Conservation (phyloP, 345 rosid species). For the Triadica sebifera region DNA sequence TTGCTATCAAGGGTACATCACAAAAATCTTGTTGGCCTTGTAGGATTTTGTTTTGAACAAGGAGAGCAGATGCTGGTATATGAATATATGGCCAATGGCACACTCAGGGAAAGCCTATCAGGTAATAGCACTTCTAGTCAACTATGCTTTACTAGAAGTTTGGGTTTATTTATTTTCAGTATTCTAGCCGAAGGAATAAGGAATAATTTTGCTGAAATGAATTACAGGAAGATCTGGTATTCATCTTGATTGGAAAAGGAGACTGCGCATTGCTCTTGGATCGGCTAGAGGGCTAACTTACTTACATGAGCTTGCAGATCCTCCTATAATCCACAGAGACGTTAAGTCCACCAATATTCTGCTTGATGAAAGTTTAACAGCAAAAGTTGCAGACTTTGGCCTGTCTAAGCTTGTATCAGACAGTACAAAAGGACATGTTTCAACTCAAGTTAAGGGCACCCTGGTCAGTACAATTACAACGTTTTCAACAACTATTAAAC, state of each 20-base stretch:
- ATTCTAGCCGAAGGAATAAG: background rate
- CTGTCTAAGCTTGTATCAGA: conserved; percentile 89
- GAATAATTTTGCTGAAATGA: background rate
- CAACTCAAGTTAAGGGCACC: conserved; percentile 99
- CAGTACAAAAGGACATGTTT: conserved; percentile 89
- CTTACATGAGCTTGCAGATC: conserved; percentile 92
- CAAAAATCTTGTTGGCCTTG: conserved; percentile 83
- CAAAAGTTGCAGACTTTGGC: conserved; percentile 96
- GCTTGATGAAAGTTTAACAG: conserved; percentile 73
- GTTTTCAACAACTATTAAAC: background rate
- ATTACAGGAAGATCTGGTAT: conserved; percentile 63
- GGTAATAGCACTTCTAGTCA: conserved; percentile 36
- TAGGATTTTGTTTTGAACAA: conserved; percentile 89
- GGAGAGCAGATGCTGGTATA: conserved; percentile 90
- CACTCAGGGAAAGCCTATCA: conserved; percentile 72
- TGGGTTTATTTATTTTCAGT: background rate
- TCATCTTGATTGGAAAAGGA: conserved; percentile 79
- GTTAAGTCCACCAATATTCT: conserved; percentile 85
- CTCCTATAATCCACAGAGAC: conserved; percentile 95
- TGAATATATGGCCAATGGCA: conserved; percentile 84
- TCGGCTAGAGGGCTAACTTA: conserved; percentile 94
- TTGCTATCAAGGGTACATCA: conserved; percentile 93
- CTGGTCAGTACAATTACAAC: conserved; percentile 45
- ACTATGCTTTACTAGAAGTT: background rate
- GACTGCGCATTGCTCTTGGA: conserved; percentile 82